Conservation (phyloP, 1,284 basidiomycete genomes). For the Anthracocystis setariae region DNA sequence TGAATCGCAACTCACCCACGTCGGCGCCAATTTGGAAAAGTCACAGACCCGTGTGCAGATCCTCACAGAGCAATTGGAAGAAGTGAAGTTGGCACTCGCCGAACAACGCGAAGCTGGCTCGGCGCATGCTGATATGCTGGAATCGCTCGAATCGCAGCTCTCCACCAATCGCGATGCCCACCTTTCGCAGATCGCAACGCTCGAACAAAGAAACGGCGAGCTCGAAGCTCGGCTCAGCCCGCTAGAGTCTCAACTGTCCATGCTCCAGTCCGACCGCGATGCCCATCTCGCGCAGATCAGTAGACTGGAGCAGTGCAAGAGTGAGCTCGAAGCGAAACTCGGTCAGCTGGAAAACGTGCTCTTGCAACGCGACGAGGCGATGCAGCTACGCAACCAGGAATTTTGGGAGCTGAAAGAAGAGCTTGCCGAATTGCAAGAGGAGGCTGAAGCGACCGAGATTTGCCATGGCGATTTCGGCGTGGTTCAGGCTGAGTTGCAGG, state of each 20-base stretch:
- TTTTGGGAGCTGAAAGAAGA: slow-evolving; percentile 58
- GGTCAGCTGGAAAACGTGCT: slow-evolving; percentile 17
- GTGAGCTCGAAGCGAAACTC: slow-evolving; percentile 2
- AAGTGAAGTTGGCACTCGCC: slow-evolving; percentile 16
- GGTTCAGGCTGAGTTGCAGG: slow-evolving; percentile 3
- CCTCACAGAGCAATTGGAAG: slow-evolving; percentile 1
- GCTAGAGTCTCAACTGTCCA: too few relatives aligned
- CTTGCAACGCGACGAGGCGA: slow-evolving; percentile 16
- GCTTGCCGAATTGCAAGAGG: slow-evolving; percentile 51
- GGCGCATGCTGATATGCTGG: slow-evolving; percentile 15
- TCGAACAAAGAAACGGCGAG: too few relatives aligned
- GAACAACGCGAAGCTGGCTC: slow-evolving; percentile 24
- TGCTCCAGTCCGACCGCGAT: too few relatives aligned
- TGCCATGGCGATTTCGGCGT: not conserved
- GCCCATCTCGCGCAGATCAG: too few relatives aligned
- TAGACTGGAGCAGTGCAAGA: not conserved
- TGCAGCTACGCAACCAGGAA: slow-evolving; percentile 34
- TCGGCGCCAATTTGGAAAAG: slow-evolving; percentile 5
- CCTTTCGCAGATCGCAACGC: not conserved
- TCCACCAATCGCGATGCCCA: not conserved
- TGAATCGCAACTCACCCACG: slow-evolving; percentile 5
- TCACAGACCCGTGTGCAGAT: slow-evolving; percentile 5
- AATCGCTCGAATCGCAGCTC: slow-evolving; percentile 16
- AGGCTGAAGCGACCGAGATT: slow-evolving; percentile 16
- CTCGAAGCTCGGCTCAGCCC: too few relatives aligned